phyloP scores from a whole-genome alignment of 208 protist species.

The Crithidia expoeki region DNA sequence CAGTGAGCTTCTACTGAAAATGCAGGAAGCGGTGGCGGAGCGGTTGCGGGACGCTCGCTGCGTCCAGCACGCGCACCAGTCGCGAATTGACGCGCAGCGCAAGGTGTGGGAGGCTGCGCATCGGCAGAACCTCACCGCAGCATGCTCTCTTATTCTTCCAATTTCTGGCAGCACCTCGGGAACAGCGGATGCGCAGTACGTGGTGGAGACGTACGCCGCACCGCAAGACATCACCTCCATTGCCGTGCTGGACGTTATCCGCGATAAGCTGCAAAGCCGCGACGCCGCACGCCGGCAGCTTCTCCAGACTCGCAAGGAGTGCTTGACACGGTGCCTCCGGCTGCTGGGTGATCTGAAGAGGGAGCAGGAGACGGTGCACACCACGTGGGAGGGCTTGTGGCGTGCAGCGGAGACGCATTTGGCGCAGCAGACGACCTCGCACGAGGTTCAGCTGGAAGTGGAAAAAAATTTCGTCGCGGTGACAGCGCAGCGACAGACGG shows the following conservation, averaged over 20 bases:
- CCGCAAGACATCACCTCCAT: conserved; percentile 41
- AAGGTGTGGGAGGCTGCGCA: conserved; percentile 64
- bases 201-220: conserved; percentile 38
- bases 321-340: conserved; percentile 30
- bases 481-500: conserved; percentile 14
- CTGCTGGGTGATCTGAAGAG: conserved; percentile 30
- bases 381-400: conserved; percentile 22
- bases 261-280: conserved; percentile 31
- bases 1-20: conserved; percentile 17
- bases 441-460: conserved; percentile 18
- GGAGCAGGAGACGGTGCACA: conserved; percentile 14
- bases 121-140: conserved; percentile 52
- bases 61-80: conserved; percentile 48
- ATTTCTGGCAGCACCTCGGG: conserved; percentile 15
- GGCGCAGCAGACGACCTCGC: conserved; percentile 16
- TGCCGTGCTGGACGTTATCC: conserved; percentile 40
- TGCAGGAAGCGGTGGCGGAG: conserved; percentile 44
- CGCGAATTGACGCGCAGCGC: conserved; percentile 50
- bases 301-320: conserved; percentile 30
- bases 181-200: conserved; percentile 12
- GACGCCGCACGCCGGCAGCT: conserved; percentile 20
- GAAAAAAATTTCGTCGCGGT: conserved; percentile 16
- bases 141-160: conserved; percentile 34
- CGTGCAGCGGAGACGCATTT: conserved; percentile 12
- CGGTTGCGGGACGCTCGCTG: conserved; percentile 45